Conservation (phyloP, 768 basidiomycete species). For the Tephrocybe sp. region DNA sequence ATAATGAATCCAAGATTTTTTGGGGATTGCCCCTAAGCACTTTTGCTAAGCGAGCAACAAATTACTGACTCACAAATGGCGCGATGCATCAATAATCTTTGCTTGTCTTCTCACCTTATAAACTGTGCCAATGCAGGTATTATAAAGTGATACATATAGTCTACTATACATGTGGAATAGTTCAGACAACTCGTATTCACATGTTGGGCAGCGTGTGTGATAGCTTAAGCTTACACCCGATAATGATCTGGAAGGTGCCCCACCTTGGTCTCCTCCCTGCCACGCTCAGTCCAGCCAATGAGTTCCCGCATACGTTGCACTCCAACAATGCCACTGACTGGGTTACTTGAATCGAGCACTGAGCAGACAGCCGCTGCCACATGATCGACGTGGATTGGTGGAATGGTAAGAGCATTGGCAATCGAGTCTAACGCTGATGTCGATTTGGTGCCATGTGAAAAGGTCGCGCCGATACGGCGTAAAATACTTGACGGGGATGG, state of each 20-base stretch:
- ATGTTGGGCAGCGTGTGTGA: background rate
- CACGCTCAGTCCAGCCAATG: constrained; percentile 54
- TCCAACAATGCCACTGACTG: constrained; percentile 62
- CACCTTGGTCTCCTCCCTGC: background rate
- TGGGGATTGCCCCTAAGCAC: constrained; percentile 7
- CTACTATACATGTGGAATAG: no score
- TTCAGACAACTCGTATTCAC: no score
- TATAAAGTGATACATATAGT: background rate
- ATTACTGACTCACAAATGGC: constrained; percentile 4
- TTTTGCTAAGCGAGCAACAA: constrained; percentile 2
- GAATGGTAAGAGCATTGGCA: constrained; percentile 78
- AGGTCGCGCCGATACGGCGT: constrained; percentile 43
- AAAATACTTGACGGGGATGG: constrained; percentile 68
- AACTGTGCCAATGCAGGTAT: no score
- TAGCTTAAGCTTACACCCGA: constrained; percentile 1
- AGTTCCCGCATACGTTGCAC: constrained; percentile 74
- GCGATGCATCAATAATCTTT: background rate
- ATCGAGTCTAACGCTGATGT: constrained; percentile 57
- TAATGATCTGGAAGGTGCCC: constrained; percentile 2
- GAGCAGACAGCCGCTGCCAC: constrained; percentile 83
- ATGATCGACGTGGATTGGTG: constrained; percentile 94
- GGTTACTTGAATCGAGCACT: constrained; percentile 46
- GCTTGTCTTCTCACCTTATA: no score
- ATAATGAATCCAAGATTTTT: constrained; percentile 10
- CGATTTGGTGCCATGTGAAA: constrained; percentile 23